Evolutionary conservation across 2,329 filamentous ascomycete species (phyloP).

Genomic region (Microdochium trichocladiopsis): DNA sequence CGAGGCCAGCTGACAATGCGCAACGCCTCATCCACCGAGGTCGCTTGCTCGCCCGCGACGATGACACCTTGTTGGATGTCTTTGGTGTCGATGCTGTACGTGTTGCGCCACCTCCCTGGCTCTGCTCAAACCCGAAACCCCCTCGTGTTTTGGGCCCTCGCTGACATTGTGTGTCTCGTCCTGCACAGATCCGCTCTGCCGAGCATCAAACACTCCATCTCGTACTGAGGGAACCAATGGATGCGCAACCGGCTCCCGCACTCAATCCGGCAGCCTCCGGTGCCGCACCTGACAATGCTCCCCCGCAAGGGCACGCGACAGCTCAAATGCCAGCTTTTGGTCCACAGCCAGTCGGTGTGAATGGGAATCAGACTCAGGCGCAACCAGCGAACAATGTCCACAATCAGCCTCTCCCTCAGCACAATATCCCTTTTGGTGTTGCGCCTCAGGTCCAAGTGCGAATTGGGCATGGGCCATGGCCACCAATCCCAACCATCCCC

Average conservation of each 20-base stretch:
- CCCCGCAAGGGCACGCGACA: neutral
- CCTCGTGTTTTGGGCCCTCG: neutral
- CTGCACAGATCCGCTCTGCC: slow-evolving; percentile 15
- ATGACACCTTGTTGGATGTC: slow-evolving; percentile 47
- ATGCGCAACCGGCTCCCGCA: slow-evolving; percentile 10
- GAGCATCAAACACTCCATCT: slow-evolving; percentile 22
- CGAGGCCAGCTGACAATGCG: slow-evolving; percentile 43
- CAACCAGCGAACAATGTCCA: slow-evolving; percentile 2
- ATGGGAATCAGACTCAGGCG: slow-evolving; percentile 5
- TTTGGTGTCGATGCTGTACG: slow-evolving; percentile 49
- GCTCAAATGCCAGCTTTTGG: slow-evolving; percentile 4
- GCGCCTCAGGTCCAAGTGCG: slow-evolving; percentile 6
- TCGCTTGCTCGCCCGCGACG: slow-evolving; percentile 44
- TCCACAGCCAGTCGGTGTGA: slow-evolving; percentile 10
- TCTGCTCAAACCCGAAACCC: no score
- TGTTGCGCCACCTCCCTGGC: neutral
- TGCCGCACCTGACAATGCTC: neutral
- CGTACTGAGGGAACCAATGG: slow-evolving; percentile 21
- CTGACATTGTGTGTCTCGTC: slow-evolving; percentile 1
- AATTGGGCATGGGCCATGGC: neutral
- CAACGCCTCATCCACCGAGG: slow-evolving; percentile 57
- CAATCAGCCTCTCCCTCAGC: slow-evolving; percentile 8
- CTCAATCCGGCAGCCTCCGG: slow-evolving; percentile 6
- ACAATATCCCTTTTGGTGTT: slow-evolving; percentile 12
- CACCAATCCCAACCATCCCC: neutral